Conservation (phyloP, 257 asterid species). For the Scutellaria galericulata region DNA sequence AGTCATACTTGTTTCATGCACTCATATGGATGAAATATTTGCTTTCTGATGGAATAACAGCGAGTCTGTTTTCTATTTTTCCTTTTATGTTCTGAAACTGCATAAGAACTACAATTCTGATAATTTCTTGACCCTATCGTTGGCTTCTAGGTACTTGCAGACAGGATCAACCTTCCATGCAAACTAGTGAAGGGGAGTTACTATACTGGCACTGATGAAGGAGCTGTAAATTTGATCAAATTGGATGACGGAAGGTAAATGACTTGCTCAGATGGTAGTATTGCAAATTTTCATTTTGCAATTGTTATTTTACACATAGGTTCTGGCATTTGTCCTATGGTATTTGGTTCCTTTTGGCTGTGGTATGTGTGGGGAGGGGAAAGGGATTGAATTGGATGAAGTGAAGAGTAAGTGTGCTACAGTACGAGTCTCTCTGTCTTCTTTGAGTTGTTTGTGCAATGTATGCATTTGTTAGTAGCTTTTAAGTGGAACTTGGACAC, state of each 20-base stretch:
- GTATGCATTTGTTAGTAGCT: conserved; percentile 16
- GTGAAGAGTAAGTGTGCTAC: neutral
- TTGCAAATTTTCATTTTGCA: neutral
- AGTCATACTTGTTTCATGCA: conserved; percentile 22
- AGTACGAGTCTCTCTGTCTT: conserved; percentile 8
- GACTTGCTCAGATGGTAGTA: conserved; percentile 3
- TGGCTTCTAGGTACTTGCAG: conserved; percentile 90
- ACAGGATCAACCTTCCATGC: conserved; percentile 88
- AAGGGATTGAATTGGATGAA: conserved; percentile 15
- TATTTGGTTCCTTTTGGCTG: neutral
- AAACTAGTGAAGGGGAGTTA: conserved; percentile 97
- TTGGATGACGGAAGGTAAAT: conserved; percentile 86
- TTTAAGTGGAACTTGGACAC: conserved; percentile 3
- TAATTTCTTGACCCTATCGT: conserved; percentile 33
- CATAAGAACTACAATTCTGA: conserved; percentile 22
- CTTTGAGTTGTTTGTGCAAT: conserved; percentile 22
- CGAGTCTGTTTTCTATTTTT: neutral
- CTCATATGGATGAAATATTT: conserved; percentile 23
- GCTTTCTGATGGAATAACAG: neutral
- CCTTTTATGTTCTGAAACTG: conserved; percentile 3
- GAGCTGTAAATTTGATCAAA: conserved; percentile 94
- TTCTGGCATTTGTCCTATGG: neutral
- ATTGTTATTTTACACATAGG: conserved; percentile 7
- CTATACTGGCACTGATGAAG: conserved; percentile 98
- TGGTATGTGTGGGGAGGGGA: neutral